Base-by-base conservation (phyloP, 2,329 filamentous ascomycete genomes). In the Colletotrichum zoysiae region DNA sequence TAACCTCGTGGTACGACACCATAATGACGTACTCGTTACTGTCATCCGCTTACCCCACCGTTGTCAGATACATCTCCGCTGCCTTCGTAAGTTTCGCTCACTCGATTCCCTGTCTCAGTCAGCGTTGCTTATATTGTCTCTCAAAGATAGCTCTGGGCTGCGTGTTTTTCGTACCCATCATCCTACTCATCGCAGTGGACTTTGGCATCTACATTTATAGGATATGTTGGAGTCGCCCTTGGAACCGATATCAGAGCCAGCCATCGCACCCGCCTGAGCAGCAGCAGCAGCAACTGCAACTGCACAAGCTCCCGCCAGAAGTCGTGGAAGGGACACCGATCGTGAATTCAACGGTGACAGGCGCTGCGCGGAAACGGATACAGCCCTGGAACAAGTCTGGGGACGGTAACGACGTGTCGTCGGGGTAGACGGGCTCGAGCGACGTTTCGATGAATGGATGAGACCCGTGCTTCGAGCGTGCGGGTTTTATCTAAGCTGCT, bases 141-240 rank as follows among this genome's bases (percentile, higher is more conserved):
- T 16, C 53, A 46, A 53, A 87, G 85, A 79, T 84, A 63, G 79
- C 79, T 3, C 78, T 87, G 30, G 84, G 86, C 46, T 77, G 87
- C 0, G 78, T 85, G 12, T 83, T 87, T 55, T 80, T 84, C 53
- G 70, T 86, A 0, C 87, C 88, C 2, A 78, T 88, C 40, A 69
- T 84, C 40, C 77, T 82, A n/a, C 78, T 89, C 40, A 81, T 89
- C 68, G 72, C 83, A 40, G 84, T 88, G 74, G 88, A 90, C 76
- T 76, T 89, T 60, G 77, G 79, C 35, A 81, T 89, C 40, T 89
- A 87, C 86, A 73, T 86, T 51, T 89, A 85, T 83, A 83, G 87
- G 74, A 80, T 84, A 12, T 77, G 76, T 69, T 78, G 75, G 69
- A 70, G 55, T n/a, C 61, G 65, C 6, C 63, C 63, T n/a, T 66